Conservation (phyloP, 73 alveolate genomes). For the Uronychia setigera region DNA sequence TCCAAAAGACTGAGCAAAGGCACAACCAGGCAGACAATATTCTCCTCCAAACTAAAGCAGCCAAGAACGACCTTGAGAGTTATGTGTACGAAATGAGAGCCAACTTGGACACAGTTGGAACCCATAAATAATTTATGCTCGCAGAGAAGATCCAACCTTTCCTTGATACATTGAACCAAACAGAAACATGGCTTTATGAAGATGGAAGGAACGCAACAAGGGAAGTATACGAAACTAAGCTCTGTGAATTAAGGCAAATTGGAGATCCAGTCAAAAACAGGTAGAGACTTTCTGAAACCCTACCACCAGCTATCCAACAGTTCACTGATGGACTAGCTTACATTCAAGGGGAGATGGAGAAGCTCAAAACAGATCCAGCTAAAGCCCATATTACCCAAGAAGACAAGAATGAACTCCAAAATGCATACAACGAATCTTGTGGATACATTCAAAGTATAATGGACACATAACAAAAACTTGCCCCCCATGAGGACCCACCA, state of each 20-base stretch:
- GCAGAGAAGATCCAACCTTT: conserved; percentile 21
- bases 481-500: conserved; percentile 25
- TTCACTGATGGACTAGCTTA: conserved; percentile 15
- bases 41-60: conserved; percentile 61
- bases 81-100: conserved; percentile 81
- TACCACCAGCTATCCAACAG: conserved; percentile 50
- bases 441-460: conserved; percentile 7
- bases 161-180: conserved; percentile 36
- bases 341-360: conserved; percentile 37
- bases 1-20: conserved; percentile 51
- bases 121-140: conserved; percentile 25
- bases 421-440: conserved; percentile 25
- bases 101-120: conserved; percentile 45
- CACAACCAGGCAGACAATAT: conserved; percentile 58
- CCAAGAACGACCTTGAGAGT: conserved; percentile 80
- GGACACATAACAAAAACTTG: background rate
- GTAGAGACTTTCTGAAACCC: conserved; percentile 33
- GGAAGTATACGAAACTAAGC: conserved; percentile 57
- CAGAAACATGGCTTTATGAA: conserved; percentile 83
- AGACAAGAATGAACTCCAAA: conserved; percentile 43
- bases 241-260: conserved; percentile 48
- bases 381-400: conserved; percentile 46
- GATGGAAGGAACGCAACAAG: conserved; percentile 75
- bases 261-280: conserved; percentile 74
- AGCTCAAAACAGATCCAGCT: conserved; percentile 1